These are phyloP conservation scores for Cercospora canescens DNA, from an alignment of 2,329 filamentous ascomycete species.

Conservation along the genomic window DNA sequence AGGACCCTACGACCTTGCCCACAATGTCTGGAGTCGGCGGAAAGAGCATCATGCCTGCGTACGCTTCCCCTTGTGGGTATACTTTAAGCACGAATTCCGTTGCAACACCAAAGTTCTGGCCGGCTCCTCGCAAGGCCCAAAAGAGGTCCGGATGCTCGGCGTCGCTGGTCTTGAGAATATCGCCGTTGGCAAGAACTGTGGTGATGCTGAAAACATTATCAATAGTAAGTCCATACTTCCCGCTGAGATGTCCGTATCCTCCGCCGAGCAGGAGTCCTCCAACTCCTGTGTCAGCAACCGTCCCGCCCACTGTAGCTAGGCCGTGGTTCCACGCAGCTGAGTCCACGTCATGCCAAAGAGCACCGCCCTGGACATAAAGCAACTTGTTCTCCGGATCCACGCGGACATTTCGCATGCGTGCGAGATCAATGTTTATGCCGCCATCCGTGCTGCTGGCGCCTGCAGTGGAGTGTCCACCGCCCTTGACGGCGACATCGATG, in stretches of 20 bases:
- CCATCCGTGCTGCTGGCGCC: slow-evolving; percentile 52
- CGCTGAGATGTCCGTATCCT: slow-evolving; percentile 48
- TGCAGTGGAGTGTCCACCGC: slow-evolving; percentile 59
- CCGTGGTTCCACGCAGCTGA: slow-evolving; percentile 50
- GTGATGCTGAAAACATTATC: slow-evolving; percentile 48
- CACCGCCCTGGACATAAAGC: slow-evolving; percentile 23
- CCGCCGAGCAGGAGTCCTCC: slow-evolving; percentile 56
- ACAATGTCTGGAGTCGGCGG: slow-evolving; percentile 32
- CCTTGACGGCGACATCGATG: slow-evolving; percentile 55
- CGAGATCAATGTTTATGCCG: slow-evolving; percentile 59
- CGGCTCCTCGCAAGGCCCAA: slow-evolving; percentile 49
- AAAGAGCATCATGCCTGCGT: slow-evolving; percentile 37
- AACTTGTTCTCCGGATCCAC: slow-evolving; percentile 48
- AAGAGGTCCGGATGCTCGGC: slow-evolving; percentile 51
- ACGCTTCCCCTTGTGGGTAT: slow-evolving; percentile 36
- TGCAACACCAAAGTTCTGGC: slow-evolving; percentile 49
- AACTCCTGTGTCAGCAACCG: slow-evolving; percentile 63
- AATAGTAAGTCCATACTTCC: slow-evolving; percentile 55
- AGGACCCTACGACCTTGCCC: slow-evolving; percentile 18
- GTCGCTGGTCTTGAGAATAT: slow-evolving; percentile 41
- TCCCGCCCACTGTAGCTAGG: slow-evolving; percentile 62
- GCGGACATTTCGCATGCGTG: slow-evolving; percentile 50
- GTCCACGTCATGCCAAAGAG: slow-evolving; percentile 41
- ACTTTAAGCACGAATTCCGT: slow-evolving; percentile 46
- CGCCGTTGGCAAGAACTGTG: slow-evolving; percentile 45